Evolutionary conservation across 2,329 filamentous ascomycete species (phyloP), one percentile per base, ranked within the genome.

Genomic region (Chaetomiaceae sp.): DNA sequence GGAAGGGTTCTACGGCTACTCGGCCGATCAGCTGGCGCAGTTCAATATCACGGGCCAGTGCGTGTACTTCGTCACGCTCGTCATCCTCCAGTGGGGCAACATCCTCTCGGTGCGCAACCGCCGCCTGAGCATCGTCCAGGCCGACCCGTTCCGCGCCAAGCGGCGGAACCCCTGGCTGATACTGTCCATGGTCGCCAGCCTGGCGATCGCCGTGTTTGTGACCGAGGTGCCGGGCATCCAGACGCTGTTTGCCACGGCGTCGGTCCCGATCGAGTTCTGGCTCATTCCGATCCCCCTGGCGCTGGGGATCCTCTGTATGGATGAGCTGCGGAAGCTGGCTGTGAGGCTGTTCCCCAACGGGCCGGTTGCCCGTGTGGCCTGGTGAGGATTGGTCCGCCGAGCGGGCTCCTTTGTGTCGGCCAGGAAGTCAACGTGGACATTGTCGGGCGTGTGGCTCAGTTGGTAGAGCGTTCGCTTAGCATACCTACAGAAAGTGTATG

Each of bases 11-110:
- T 67, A 70, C 48, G 73, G 73, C 0, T 75, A 76, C 59, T 66
- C 68, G 0, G 36, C 61, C 9, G 71, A 64, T 5, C 52, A 76
- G 52, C 65, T 78, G 3, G 64, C 56, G 1, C 53, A 68, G 17
- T 75, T 76, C 63, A 76, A 75, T 60, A 66, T 64, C 35, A 45
- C 42, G 27, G 42, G 42, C 35, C 42, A 45, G 35, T 38, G 42
- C 15, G 69, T 78, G 6, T 78, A 78, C 59, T 78, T 78, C 45
- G 70, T 78, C 10, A 73, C 70, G 0, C 63, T 78, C 3, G 37
- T 46, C 6, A 29, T 46, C 9, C 32, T 46, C 12, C 43, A 46
- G 30, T 46, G 43, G 43, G 37, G 37, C 19, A 46, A 46, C 22
- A 40, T 46, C 43, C 43, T 46, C 3, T 27, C 43, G 15, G 43